A percentile compares a stretch with the other conserved stretches of the same genome.
phyloP scores from a whole-genome alignment of 75 land plant genomes.

The Chamaecyparis obtusa region DNA sequence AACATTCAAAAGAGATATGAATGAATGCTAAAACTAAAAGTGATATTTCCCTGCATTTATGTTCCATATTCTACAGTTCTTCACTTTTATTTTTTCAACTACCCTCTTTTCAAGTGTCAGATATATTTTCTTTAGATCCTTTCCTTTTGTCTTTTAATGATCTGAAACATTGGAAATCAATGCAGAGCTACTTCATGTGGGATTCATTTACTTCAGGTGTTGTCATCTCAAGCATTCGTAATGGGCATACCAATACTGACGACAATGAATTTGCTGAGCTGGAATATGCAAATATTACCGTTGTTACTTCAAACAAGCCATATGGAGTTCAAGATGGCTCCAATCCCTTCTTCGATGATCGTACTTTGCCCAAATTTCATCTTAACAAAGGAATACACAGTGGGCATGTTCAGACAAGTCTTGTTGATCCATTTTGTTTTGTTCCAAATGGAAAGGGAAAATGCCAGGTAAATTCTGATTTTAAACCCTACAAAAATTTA shows the following conservation, averaged over 20 bases:
- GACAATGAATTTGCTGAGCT: conserved; percentile 76
- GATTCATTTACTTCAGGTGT: conserved; percentile 78
- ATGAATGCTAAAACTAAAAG: conserved; percentile 1
- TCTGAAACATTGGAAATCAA: conserved; percentile 1
- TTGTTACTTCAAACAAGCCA: conserved; percentile 79
- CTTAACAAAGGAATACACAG: conserved; percentile 67
- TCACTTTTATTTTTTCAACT: not conserved
- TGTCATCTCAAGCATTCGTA: conserved; percentile 63
- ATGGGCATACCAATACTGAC: conserved; percentile 28
- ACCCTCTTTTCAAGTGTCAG: not conserved
- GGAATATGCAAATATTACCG: conserved; percentile 63
- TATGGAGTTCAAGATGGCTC: conserved; percentile 72
- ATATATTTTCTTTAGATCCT: not conserved
- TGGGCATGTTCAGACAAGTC: conserved; percentile 81
- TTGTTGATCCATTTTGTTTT: conserved; percentile 73
- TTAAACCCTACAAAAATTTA: not conserved
- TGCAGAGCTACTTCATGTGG: conserved; percentile 87
- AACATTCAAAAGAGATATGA: not conserved
- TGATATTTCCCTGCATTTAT: not conserved
- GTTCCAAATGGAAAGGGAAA: conserved; percentile 54
- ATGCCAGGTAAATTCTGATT: conserved; percentile 52
- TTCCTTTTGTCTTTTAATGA: conserved; percentile 8
- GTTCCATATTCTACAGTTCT: not conserved
- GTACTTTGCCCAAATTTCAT: conserved; percentile 45
- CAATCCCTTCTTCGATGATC: conserved; percentile 72